Base-by-base conservation (phyloP, 139 green algal species). In the Asterochloris erici region DNA sequence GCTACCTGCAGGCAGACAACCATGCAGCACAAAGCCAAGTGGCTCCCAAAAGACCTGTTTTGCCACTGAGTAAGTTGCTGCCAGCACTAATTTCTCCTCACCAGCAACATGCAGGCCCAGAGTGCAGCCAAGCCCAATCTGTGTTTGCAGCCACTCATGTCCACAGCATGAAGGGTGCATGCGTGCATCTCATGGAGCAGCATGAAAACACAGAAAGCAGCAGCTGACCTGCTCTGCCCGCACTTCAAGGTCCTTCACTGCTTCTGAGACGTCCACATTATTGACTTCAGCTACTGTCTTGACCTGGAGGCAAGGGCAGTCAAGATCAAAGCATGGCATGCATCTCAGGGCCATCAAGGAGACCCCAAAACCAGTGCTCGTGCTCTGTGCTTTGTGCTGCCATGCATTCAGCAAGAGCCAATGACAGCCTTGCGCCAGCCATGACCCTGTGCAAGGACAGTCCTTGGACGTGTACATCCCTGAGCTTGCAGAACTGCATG, bases 221-320 rank as follows among this genome's bases (percentile, higher is more conserved):
- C 23, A 75, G 60, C 27, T 38, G 38, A 96, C 91, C 92, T 96
- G 91, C 38, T 87, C 89, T 24, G 95, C 93, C 26, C 95, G 85
- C 23, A 86, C 87, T 84, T 98, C 95, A 69, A 98, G 89, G 87
- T 97, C 94, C 64, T 88, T 89, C 66, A 98, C 96, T 78, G 94
- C 90, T 14, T 85, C 84, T 77, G 86, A 93, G 0, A 98, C 95
- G 84, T 98, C 95, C 16, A 98, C 95, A 12, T 93, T 93, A 79
- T 98, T 98, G 83, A 98, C 93, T 88, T 98, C 95, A 11, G 95
- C 95, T 15, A 98, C 95, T 78, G 92, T 93, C 38, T 94, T 88
- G 14, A 97, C 95, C 95, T 98, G 87, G 54, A 83, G 15, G 38
- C 38, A 54, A 2, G 6, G 38, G 38, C 38, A 54, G 38, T 54